Evolutionary conservation across 148 eudicot species (phyloP), one percentile per base, ranked within the genome.

Genomic region (Cornus controversa): DNA sequence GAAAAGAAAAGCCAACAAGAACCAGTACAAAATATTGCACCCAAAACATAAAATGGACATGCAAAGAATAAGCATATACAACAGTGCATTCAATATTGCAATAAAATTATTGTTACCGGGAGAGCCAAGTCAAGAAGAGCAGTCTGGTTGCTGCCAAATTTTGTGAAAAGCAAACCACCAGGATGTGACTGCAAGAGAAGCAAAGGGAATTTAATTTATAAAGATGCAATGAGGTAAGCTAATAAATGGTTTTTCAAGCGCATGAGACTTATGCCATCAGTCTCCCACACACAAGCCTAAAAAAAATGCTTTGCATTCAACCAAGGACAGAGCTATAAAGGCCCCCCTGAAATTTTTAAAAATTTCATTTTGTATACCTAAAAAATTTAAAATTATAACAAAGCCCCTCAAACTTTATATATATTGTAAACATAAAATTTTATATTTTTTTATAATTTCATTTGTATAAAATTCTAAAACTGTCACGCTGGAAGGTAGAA

Each of bases 81-180:
- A 67, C 26, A 42, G 42, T n/a, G 34, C 57, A 68, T 58, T 50
- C 66, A 66, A 75, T 45, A 50, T 65, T 63, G 54, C 20, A 70
- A 66, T 26, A 25, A 42, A 72, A 31, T 40, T 84, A 79, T 75
- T 66, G 66, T 83, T 89, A 91, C 97, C 76, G 95, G 97, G 71
- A 92, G 90, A 76, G 92, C 92, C 83, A 94, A 82, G 87, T 94
- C 97, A 80, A 94, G 90, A 64, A 94, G 89, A 81, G 98, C 98
- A 74, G 96, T 94, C 81, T 90, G 97, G 81, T 89, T 89, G 89
- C 94, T 82, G 82, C 98, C 94, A 82, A 94, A 91, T 82, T 94
- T 94, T 20, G 98, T 94, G 85, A 92, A 89, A 70, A 94, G 88
- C 77, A 94, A 85, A 77, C 98, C 90, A 40, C 98, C 94, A 62